Conservation (phyloP, 805 yeast species). For the Hermanozyma aechmeae region DNA sequence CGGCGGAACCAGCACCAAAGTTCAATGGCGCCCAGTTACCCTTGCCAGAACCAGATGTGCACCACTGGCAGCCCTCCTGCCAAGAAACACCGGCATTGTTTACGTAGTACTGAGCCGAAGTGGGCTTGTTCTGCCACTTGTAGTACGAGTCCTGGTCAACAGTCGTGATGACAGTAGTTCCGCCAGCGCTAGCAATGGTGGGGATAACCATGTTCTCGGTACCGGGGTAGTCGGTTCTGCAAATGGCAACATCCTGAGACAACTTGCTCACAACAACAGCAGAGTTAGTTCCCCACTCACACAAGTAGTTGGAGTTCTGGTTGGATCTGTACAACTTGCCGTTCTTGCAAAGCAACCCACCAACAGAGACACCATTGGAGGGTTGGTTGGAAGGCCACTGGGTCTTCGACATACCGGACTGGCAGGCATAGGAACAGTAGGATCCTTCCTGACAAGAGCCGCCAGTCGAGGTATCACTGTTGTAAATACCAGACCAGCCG, state of each 20-base stretch:
- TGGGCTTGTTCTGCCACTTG: slow-evolving; percentile 69
- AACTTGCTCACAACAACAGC: slow-evolving; percentile 64
- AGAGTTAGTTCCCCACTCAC: slow-evolving; percentile 76
- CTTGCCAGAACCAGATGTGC: slow-evolving; percentile 61
- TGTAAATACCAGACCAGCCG: slow-evolving; percentile 75
- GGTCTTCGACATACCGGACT: slow-evolving; percentile 97
- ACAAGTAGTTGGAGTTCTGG: slow-evolving; percentile 55
- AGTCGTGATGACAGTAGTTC: slow-evolving; percentile 58
- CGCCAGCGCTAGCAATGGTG: slow-evolving; percentile 68
- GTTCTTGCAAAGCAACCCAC: slow-evolving; percentile 80
- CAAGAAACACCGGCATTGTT: slow-evolving; percentile 90
- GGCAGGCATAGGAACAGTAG: slow-evolving; percentile 97
- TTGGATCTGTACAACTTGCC: slow-evolving; percentile 83
- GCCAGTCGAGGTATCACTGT: slow-evolving; percentile 49
- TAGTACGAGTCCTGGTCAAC: slow-evolving; percentile 74
- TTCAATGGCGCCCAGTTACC: slow-evolving; percentile 99
- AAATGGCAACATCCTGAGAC: slow-evolving; percentile 65
- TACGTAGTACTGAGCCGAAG: slow-evolving; percentile 95
- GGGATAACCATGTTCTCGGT: slow-evolving; percentile 98
- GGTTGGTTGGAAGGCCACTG: slow-evolving; percentile 95
- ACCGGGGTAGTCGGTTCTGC: slow-evolving; percentile 99
- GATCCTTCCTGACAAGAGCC: slow-evolving; percentile 77
- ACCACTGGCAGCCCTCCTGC: slow-evolving; percentile 95
- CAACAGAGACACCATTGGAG: slow-evolving; percentile 78
- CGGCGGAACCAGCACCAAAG: slow-evolving; percentile 83